A percentile compares a stretch with the other conserved stretches of the same genome.
Evolutionary conservation across 495 filamentous ascomycete genomes (phyloP).

Genomic region (Hapsidospora chrysogenum): DNA sequence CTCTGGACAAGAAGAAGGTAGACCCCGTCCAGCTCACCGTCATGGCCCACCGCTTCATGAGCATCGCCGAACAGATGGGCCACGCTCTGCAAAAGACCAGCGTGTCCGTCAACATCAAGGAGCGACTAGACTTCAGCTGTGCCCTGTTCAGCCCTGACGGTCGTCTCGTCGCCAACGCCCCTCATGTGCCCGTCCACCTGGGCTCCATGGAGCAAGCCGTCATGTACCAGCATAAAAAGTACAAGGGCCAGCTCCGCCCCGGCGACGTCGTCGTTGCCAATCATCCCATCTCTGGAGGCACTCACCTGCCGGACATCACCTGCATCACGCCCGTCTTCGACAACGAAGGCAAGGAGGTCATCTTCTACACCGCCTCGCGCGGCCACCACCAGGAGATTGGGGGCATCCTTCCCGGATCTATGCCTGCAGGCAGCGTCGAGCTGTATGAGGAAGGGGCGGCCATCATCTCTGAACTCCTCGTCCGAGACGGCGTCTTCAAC

Average conservation of each 20-base stretch:
- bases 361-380: conserved; percentile 91
- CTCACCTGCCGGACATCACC: conserved; percentile 75
- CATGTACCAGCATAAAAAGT: conserved; percentile 67
- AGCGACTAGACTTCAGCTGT: conserved; percentile 91
- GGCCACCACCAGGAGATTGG: conserved; percentile 97
- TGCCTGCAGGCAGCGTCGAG: conserved; percentile 88
- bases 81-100: conserved; percentile 88
- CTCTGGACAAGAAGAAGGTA: no score
- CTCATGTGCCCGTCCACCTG: conserved; percentile 85
- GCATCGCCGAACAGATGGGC: conserved; percentile 97
- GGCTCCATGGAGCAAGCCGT: conserved; percentile 90
- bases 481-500: conserved; percentile 77
- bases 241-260: conserved; percentile 71
- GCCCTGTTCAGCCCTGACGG: conserved; percentile 82
- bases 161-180: conserved; percentile 85
- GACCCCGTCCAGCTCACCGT: conserved; percentile 91
- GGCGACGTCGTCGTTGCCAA: conserved; percentile 94
- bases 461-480: conserved; percentile 87
- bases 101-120: conserved; percentile 95
- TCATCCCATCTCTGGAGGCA: conserved; percentile 83
- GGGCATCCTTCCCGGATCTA: conserved; percentile 85
- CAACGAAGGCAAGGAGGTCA: conserved; percentile 68
- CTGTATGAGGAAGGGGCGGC: conserved; percentile 88
- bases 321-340: conserved; percentile 84
- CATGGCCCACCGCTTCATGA: conserved; percentile 95